Evolutionary conservation across 306 rosid genomes (phyloP).

Genomic region (Acacia acuminata): DNA sequence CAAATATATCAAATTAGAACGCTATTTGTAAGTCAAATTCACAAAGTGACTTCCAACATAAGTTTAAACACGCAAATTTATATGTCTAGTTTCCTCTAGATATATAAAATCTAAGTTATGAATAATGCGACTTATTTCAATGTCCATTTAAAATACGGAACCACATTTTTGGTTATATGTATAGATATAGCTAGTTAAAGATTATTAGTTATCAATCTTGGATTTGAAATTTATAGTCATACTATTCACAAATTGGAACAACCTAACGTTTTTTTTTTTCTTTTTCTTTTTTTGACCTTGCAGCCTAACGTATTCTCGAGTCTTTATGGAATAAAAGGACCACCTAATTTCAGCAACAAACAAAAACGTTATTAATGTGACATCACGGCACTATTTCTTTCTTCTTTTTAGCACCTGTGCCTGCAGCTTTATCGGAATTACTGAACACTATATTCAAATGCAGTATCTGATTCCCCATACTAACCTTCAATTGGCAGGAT

Average conservation of each 20-base stretch:
- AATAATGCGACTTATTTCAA: not conserved
- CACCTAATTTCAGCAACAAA: not conserved
- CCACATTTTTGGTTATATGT: not conserved
- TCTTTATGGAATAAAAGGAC: not conserved
- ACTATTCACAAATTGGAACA: not conserved
- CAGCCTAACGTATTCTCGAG: not conserved
- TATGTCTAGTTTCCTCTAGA: not conserved
- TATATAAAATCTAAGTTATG: not conserved
- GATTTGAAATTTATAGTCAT: not conserved
- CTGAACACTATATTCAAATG: slow-evolving; percentile 6
- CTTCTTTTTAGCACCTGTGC: not conserved
- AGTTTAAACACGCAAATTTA: too few relatives aligned
- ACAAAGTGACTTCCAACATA: not conserved
- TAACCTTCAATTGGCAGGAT: slow-evolving; percentile 76
- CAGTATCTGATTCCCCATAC: slow-evolving; percentile 26
- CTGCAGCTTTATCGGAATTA: slow-evolving; percentile 17
- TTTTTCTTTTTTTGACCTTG: too few relatives aligned
- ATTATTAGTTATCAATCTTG: not conserved
- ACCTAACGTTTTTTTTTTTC: too few relatives aligned
- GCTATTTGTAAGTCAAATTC: not conserved
- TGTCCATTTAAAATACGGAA: not conserved
- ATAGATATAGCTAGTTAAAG: not conserved
- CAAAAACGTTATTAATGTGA: not conserved
- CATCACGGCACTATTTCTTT: not conserved
- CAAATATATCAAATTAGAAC: too few relatives aligned